These are phyloP conservation scores for Clavispora asparagi DNA, from an alignment of 805 yeast genomes.

Conservation along the genomic window DNA sequence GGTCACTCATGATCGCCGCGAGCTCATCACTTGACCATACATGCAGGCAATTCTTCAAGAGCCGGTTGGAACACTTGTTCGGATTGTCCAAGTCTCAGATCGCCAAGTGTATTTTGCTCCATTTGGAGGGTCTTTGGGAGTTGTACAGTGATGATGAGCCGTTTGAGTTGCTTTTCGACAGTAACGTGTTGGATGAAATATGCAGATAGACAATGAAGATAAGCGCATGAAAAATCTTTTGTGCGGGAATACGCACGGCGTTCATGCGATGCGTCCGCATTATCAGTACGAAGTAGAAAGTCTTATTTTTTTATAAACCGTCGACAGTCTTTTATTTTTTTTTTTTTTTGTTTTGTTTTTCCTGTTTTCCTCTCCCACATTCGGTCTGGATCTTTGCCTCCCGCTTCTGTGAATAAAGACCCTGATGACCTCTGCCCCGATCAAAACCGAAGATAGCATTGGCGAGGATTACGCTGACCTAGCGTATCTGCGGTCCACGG, in stretches of 20 bases:
- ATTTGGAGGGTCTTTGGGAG: constrained; percentile 12
- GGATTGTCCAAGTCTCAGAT: constrained; percentile 6
- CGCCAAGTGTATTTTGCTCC: constrained; percentile 5
- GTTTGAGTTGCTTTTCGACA: constrained; percentile 10
- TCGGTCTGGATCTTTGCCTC: too few species aligned
- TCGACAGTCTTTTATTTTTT: too few species aligned
- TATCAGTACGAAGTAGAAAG: background rate
- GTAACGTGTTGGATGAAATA: constrained; percentile 10
- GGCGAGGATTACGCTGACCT: background rate
- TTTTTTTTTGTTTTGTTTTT: background rate
- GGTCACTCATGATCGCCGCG: constrained; percentile 13
- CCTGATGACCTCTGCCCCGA: background rate
- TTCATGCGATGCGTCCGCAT: background rate
- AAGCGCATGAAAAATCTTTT: background rate
- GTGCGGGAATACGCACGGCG: background rate
- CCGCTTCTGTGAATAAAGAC: too few species aligned
- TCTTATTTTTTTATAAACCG: background rate
- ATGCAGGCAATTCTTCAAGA: constrained; percentile 5
- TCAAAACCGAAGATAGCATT: background rate
- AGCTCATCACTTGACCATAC: constrained; percentile 4
- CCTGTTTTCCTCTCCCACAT: background rate
- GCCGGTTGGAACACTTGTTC: constrained; percentile 2
- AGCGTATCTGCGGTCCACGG: background rate
- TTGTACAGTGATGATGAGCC: constrained; percentile 11
- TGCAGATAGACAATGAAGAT: constrained; percentile 3